Conservation (phyloP, 2,329 filamentous ascomycete species). For the Rutstroemia sp. region DNA sequence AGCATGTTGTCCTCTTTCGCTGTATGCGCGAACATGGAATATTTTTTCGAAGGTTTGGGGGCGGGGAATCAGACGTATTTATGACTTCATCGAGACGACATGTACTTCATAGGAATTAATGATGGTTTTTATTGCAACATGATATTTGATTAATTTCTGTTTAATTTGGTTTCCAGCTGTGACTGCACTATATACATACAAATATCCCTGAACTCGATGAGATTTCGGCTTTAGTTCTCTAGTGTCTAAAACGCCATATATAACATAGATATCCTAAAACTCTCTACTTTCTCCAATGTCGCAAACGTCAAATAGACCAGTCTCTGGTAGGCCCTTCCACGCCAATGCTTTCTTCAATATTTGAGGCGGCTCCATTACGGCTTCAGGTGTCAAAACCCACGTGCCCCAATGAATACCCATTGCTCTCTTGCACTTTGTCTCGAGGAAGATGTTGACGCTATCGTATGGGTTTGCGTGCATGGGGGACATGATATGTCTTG, state of each 20-base stretch:
- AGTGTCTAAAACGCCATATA: neutral
- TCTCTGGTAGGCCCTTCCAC: constrained; percentile 58
- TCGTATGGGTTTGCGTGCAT: constrained; percentile 87
- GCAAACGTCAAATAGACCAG: constrained; percentile 72
- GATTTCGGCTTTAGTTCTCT: no score
- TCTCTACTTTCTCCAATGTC: constrained; percentile 78
- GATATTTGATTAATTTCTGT: neutral
- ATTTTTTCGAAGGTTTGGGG: neutral
- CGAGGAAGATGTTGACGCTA: constrained; percentile 79
- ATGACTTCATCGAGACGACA: neutral
- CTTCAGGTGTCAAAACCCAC: constrained; percentile 56
- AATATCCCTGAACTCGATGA: no score
- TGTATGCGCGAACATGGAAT: constrained; percentile 4
- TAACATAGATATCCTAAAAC: constrained; percentile 42
- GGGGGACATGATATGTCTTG: constrained; percentile 63
- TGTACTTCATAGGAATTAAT: constrained; percentile 10
- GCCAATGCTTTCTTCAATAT: constrained; percentile 65
- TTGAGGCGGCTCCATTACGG: constrained; percentile 73
- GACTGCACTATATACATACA: neutral
- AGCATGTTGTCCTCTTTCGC: constrained; percentile 1
- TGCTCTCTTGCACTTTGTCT: constrained; percentile 70
- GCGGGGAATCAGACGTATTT: neutral
- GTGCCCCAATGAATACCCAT: constrained; percentile 91
- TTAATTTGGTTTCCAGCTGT: neutral
- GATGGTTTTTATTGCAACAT: neutral